Evolutionary conservation across 257 asterid species (phyloP).

Genomic region (Eucommia ulmoides): DNA sequence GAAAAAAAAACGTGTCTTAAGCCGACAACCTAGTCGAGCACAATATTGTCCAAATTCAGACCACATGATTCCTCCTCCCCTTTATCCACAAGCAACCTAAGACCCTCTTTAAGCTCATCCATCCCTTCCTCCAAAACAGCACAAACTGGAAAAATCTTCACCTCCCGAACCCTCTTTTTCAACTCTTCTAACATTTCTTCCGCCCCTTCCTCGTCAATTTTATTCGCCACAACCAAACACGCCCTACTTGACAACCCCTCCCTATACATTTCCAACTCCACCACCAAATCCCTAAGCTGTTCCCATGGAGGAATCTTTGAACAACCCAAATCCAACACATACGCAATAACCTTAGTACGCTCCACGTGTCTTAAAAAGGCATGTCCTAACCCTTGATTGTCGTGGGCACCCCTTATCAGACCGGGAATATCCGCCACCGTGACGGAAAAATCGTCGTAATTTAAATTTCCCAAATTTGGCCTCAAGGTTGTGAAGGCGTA

Average conservation of each 20-base stretch:
- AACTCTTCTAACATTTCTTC: constrained; percentile 59
- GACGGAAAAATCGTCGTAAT: constrained; percentile 54
- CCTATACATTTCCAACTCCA: constrained; percentile 55
- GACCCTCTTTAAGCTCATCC: constrained; percentile 54
- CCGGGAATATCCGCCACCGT: constrained; percentile 94
- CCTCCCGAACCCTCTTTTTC: constrained; percentile 44
- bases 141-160: constrained; percentile 66
- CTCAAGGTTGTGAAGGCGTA: constrained; percentile 92
- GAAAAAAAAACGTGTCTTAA: no score
- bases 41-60: constrained; percentile 32
- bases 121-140: constrained; percentile 86
- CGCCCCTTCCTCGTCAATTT: constrained; percentile 74
- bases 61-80: constrained; percentile 28
- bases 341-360: constrained; percentile 75
- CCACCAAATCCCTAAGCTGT: constrained; percentile 55
- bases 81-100: constrained; percentile 58
- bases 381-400: constrained; percentile 88
- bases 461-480: constrained; percentile 76
- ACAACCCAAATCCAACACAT: constrained; percentile 73
- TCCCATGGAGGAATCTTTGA: constrained; percentile 82
- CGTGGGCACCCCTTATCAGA: constrained; percentile 79
- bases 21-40: constrained; percentile 32
- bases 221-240: constrained; percentile 73
- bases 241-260: constrained; percentile 27
- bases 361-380: constrained; percentile 86